These are phyloP conservation scores for Wickerhamomyces sydowiorum DNA, from an alignment of 805 yeast species.

Conservation along the genomic window DNA sequence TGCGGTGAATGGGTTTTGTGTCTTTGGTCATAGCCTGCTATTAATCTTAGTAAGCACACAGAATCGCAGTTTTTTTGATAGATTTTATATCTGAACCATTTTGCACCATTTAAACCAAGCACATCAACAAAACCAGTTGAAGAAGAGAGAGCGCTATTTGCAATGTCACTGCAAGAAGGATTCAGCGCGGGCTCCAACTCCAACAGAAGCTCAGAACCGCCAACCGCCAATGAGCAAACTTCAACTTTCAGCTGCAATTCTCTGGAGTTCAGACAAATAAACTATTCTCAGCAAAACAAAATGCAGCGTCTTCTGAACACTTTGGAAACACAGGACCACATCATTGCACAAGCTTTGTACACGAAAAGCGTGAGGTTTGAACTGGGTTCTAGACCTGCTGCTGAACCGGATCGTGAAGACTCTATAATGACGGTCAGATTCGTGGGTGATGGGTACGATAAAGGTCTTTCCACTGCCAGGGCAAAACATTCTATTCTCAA, in stretches of 20 bases:
- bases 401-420: too few relatives aligned
- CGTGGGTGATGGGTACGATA: neutral
- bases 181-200: too few relatives aligned
- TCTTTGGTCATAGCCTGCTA: too few relatives aligned
- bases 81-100: too few relatives aligned
- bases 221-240: neutral
- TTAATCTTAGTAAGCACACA: too few relatives aligned
- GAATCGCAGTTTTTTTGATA: too few relatives aligned
- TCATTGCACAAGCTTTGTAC: conserved; percentile 8
- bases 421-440: neutral
- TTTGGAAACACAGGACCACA: conserved; percentile 12
- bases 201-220: neutral
- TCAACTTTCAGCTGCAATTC: neutral
- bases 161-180: too few relatives aligned
- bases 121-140: too few relatives aligned
- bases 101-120: too few relatives aligned
- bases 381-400: too few relatives aligned
- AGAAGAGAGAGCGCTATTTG: too few relatives aligned
- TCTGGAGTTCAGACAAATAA: neutral
- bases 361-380: conserved; percentile 4
- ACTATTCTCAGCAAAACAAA: neutral
- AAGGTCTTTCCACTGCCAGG: neutral
- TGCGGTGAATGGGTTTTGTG: too few relatives aligned
- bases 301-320: conserved; percentile 9
- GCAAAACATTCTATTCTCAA: conserved; percentile 3